Conservation (phyloP, 305 asterid genomes). For the Fraxinus velutina region DNA sequence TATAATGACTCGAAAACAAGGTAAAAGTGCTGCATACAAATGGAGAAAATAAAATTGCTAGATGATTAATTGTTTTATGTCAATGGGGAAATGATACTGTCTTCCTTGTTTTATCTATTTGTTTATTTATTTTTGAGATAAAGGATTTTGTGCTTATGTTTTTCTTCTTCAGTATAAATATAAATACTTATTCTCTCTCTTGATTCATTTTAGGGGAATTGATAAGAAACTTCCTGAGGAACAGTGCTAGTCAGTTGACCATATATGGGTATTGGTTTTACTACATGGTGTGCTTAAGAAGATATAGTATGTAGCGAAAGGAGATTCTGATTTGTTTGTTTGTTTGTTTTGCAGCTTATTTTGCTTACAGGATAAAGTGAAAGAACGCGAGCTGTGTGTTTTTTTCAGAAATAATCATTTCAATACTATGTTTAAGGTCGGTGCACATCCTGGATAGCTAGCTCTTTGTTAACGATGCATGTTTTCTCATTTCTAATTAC, state of each 20-base stretch:
- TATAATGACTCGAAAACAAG: conserved; percentile 58
- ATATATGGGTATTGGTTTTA: conserved; percentile 60
- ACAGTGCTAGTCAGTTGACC: conserved; percentile 87
- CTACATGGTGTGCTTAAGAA: conserved; percentile 8
- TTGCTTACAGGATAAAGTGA: conserved; percentile 79
- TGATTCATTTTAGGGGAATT: conserved; percentile 60
- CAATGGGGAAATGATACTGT: conserved; percentile 10
- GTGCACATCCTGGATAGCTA: conserved; percentile 19
- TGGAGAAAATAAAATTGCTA: conserved; percentile 1
- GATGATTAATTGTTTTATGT: conserved; percentile 18
- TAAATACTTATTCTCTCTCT: conserved; percentile 23
- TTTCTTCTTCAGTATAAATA: background rate
- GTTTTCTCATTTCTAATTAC: conserved; percentile 7
- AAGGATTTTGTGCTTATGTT: conserved; percentile 1
- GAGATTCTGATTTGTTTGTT: conserved; percentile 26
- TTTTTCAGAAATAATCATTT: conserved; percentile 97
- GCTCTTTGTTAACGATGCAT: background rate
- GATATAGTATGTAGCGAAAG: conserved; percentile 15
- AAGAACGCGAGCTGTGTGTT: conserved; percentile 89
- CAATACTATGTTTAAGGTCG: conserved; percentile 97
- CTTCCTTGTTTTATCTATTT: conserved; percentile 13
- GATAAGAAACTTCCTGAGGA: conserved; percentile 63
- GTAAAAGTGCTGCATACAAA: conserved; percentile 36
- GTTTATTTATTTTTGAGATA: background rate
- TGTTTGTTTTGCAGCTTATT: conserved; percentile 56